Percentiles rank a stretch among this genome's conserved stretches.
Evolutionary conservation across 495 filamentous ascomycete genomes (phyloP).

Genomic region (Xylaria flabelliformis): DNA sequence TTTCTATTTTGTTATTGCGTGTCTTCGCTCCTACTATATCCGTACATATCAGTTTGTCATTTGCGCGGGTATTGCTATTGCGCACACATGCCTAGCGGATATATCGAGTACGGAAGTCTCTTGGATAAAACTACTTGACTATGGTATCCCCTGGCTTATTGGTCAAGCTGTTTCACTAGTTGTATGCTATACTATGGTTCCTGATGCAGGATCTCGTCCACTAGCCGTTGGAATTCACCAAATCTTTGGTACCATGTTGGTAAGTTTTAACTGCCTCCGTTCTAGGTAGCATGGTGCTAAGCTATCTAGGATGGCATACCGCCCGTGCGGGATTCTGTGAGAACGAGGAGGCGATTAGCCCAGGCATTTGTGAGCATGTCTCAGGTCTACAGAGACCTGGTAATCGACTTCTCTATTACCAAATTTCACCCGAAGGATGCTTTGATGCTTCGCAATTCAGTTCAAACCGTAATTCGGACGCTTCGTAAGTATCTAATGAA

Average conservation of each 20-base stretch:
- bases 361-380: conserved; percentile 61
- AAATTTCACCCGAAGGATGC: conserved; percentile 57
- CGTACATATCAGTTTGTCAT: conserved; percentile 61
- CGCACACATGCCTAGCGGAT: conserved; percentile 59
- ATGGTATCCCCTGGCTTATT: conserved; percentile 63
- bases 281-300: conserved; percentile 22
- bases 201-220: conserved; percentile 60
- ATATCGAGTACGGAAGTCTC: conserved; percentile 46
- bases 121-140: conserved; percentile 57
- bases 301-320: conserved; percentile 47
- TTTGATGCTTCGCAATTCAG: conserved; percentile 53
- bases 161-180: conserved; percentile 59
- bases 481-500: conserved; percentile 34
- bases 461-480: conserved; percentile 60
- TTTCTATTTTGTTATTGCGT: conserved; percentile 57
- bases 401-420: conserved; percentile 59
- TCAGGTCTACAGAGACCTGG: conserved; percentile 60
- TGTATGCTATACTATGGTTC: conserved; percentile 53
- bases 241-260: conserved; percentile 50
- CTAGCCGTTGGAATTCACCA: conserved; percentile 54
- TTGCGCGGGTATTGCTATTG: conserved; percentile 60
- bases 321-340: conserved; percentile 45
- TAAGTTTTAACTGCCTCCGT: conserved; percentile 13
- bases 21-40: conserved; percentile 59
- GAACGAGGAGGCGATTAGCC: conserved; percentile 48